Base-by-base conservation (phyloP, 345 rosid species). In the Eucalyptus cloeziana region DNA sequence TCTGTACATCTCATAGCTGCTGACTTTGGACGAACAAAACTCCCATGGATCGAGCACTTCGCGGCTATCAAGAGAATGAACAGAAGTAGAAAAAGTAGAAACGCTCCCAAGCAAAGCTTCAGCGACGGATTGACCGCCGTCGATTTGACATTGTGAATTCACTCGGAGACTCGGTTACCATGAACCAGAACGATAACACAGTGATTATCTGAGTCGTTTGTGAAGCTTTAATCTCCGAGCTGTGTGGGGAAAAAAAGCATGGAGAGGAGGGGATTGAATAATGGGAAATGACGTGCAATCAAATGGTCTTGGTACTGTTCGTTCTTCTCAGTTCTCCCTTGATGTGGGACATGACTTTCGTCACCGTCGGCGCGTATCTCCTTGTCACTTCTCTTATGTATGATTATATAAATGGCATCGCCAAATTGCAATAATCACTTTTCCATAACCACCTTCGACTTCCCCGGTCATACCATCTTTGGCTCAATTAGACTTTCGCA, bases 301-400 rank as follows among this genome's bases (percentile, higher is more conserved):
- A 6, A 14, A 19, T 86, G 37, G 31, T 51, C 27, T 16, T 7
- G 45, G 54, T 86, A 17, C 40, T 13, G 60, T 86, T 33, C 87
- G 33, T 27, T n/a, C 67, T 24, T 24, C 40, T 40, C 40, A 40
- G 40, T 40, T 40, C 27, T 69, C 60, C 56, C 52, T 67, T 88
- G 85, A 15, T 52, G 89, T 7, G 37, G 89, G 90, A 31, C 69
- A 87, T 37, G 33, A 58, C 50, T 88, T 87, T 81, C 89, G 91
- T 92, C 91, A 90, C 81, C 86, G 88, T 85, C 52, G 87, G 90
- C 89, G 85, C 49, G 64, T 58, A 88, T 88, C 40, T 86, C 49
- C 31, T 69, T 92, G 92, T 92, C 93, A 4, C 62, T 89, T 90
- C 76, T 43, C 79, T 67, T 86, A 43, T 89, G 49, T 80, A 22